Evolutionary conservation across 345 rosid species (phyloP).

Genomic region (Dipteronia dyeriana): DNA sequence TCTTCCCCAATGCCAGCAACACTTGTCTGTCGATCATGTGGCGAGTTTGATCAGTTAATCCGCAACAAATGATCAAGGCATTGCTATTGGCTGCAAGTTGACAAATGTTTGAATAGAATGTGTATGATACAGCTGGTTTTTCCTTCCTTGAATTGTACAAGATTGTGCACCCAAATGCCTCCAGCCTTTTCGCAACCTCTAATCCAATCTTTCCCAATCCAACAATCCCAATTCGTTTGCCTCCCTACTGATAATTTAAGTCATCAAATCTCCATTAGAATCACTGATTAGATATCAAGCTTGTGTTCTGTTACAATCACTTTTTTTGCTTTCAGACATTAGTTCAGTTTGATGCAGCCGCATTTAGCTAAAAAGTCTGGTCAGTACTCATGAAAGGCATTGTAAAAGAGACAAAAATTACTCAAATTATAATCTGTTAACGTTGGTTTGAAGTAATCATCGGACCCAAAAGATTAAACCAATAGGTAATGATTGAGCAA

Average conservation of each 20-base stretch:
- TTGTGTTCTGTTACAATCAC: too few species aligned
- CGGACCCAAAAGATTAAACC: too few species aligned
- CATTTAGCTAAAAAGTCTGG: not conserved
- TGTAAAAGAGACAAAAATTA: too few species aligned
- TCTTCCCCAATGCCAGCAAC: conserved; percentile 40
- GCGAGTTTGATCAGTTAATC: conserved; percentile 36
- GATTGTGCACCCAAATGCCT: conserved; percentile 46
- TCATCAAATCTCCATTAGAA: not conserved
- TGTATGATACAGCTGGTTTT: conserved; percentile 34
- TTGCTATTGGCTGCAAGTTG: conserved; percentile 44
- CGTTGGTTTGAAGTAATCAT: too few species aligned
- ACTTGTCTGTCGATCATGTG: conserved; percentile 52
- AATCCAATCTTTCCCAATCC: conserved; percentile 52
- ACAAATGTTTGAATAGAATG: conserved; percentile 30
- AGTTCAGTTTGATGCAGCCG: not conserved
- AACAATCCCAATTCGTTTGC: conserved; percentile 52
- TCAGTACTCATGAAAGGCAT: too few species aligned
- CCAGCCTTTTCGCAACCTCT: conserved; percentile 40
- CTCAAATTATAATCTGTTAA: not conserved
- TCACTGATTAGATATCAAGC: not conserved
- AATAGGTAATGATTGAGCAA: too few species aligned
- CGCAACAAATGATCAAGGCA: conserved; percentile 43
- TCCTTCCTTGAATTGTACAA: conserved; percentile 41
- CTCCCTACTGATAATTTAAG: conserved; percentile 34
- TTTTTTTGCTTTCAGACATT: not conserved